Evolutionary conservation across 2,329 filamentous ascomycete species (phyloP).

Genomic region (Thyridium curvatum): DNA sequence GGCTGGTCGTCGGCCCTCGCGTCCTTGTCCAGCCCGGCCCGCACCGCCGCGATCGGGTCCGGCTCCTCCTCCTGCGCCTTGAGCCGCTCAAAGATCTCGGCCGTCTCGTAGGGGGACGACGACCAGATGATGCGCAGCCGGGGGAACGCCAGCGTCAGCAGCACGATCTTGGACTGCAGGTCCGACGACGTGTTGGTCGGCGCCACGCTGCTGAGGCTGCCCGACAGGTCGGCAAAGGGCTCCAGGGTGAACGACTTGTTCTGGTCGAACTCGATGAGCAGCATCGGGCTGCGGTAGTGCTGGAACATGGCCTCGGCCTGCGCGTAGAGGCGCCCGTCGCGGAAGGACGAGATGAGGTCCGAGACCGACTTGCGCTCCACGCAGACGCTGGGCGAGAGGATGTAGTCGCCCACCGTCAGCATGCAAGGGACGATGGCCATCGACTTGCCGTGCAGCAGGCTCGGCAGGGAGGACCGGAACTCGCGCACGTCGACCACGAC

Average conservation of each 20-base stretch:
- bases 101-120: conserved; percentile 87
- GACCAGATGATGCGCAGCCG: conserved; percentile 90
- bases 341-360: conserved; percentile 87
- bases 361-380: conserved; percentile 90
- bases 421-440: conserved; percentile 91
- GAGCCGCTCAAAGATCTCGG: conserved; percentile 90
- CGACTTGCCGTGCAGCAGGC: conserved; percentile 79
- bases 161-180: conserved; percentile 84
- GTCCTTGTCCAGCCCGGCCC: conserved; percentile 66
- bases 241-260: conserved; percentile 96
- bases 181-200: conserved; percentile 58
- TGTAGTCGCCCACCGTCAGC: conserved; percentile 94
- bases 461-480: conserved; percentile 88
- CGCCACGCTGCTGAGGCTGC: conserved; percentile 57
- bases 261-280: conserved; percentile 96
- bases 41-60: conserved; percentile 80
- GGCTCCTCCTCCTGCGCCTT: conserved; percentile 88
- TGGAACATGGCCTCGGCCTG: conserved; percentile 93
- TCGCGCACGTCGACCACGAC: conserved; percentile 95
- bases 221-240: conserved; percentile 62
- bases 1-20: conserved; percentile 59
- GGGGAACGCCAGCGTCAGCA: conserved; percentile 88
- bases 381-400: conserved; percentile 84
- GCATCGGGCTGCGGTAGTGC: conserved; percentile 83
- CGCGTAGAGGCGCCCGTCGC: conserved; percentile 83